These are phyloP conservation scores for Mycena galericulata DNA, from an alignment of 768 basidiomycete genomes.

Conservation along the genomic window DNA sequence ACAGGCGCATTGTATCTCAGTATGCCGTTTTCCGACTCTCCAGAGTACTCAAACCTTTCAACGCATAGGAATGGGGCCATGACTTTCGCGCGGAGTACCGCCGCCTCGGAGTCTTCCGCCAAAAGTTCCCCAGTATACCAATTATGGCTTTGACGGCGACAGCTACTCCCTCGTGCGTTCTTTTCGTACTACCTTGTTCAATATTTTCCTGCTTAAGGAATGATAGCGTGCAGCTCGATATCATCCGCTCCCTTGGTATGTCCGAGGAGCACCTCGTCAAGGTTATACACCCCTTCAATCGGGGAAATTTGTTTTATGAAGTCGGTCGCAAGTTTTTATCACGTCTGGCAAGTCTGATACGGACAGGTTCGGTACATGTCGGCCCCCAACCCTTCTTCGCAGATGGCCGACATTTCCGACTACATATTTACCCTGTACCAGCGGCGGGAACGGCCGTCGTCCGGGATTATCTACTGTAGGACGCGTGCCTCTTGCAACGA, in stretches of 20 bases:
- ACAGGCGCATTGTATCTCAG: slow-evolving; percentile 90
- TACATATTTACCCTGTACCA: slow-evolving; percentile 75
- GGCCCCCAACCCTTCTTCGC: slow-evolving; percentile 59
- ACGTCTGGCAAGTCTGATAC: not conserved
- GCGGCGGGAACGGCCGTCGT: slow-evolving; percentile 68
- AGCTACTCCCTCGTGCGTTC: slow-evolving; percentile 73
- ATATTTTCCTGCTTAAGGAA: not conserved
- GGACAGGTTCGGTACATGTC: slow-evolving; percentile 73
- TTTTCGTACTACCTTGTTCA: not conserved
- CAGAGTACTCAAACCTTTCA: not conserved
- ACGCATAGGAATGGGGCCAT: slow-evolving; percentile 83
- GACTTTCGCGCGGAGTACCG: slow-evolving; percentile 84
- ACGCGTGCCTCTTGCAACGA: slow-evolving; percentile 74
- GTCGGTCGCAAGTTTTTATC: slow-evolving; percentile 46
- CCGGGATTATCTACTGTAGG: slow-evolving; percentile 87
- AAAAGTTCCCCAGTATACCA: slow-evolving; percentile 74
- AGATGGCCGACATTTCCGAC: slow-evolving; percentile 74
- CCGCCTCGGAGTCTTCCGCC: slow-evolving; percentile 76
- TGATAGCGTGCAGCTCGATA: slow-evolving; percentile 80
- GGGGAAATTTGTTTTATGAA: slow-evolving; percentile 85
- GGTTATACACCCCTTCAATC: slow-evolving; percentile 85
- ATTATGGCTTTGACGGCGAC: slow-evolving; percentile 92
- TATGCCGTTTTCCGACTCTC: slow-evolving; percentile 42
- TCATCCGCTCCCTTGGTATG: slow-evolving; percentile 75
- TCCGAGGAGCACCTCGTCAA: slow-evolving; percentile 64